Base-by-base conservation (phyloP, 208 protist genomes). In the Leishmania martiniquensis region DNA sequence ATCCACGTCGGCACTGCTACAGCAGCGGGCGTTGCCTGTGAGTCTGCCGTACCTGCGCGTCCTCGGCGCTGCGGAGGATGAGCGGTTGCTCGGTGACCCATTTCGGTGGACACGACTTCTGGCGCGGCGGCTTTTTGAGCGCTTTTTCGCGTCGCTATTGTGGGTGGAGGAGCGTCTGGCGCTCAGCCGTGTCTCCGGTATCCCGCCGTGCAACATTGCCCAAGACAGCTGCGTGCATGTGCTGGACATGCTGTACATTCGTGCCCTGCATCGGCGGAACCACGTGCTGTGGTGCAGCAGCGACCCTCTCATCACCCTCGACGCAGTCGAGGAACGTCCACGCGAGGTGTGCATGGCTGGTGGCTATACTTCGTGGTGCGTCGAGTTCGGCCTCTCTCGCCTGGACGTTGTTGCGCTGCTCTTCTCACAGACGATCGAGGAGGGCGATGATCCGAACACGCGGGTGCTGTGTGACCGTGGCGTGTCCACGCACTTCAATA, bases 381-480 rank as follows among this genome's bases (percentile, higher is more conserved):
- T 98, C 15, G 95, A 98, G 81, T 92, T 98, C 77, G 90, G 87
- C 60, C 85, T 98, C 22, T 93, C 91, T 0, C 85, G 91, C n/a
- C 77, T 98, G 1, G 95, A 96, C 76, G 92, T 96, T n/a, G 92
- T 96, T 42, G 89, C 95, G 29, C 83, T 96, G 54, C 81, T 98
- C 39, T 98, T 98, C 76, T 95, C 95, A 39, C 95, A 98, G 79
- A 78, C 93, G 47, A 96, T 98, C 72, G 90, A 97, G 77, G 92
- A 98, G 68, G 90, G 87, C 4, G 93, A 97, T 74, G 93, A 97
- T 81, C 93, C 90, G 1, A 89, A 87, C 62, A 81, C 83, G 25
- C 91, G 95, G 15, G 75, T 81, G 20, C 81, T 98, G 57, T 95
- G 87, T 74, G 91, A 97, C 82, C 85, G 89, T 13, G 95, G 95